These are phyloP conservation scores for Microdochium nivale DNA, from an alignment of 2,329 filamentous ascomycete species.

Conservation along the genomic window DNA sequence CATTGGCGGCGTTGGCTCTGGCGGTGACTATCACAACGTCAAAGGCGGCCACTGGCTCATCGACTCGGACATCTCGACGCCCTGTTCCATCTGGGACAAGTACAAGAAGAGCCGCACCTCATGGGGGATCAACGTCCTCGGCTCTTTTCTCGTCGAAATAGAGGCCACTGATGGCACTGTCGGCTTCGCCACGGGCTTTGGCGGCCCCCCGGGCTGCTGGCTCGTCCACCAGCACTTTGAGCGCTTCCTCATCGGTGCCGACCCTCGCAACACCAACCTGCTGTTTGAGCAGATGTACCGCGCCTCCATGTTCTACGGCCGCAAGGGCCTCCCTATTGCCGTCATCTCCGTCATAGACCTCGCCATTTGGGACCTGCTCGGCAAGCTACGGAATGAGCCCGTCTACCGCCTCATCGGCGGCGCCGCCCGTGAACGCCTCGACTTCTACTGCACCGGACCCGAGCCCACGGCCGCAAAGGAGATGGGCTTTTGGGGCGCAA, in stretches of 20 bases:
- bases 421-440: conserved; percentile 70
- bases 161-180: conserved; percentile 86
- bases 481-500: conserved; percentile 87
- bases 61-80: conserved; percentile 85
- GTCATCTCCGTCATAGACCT: conserved; percentile 93
- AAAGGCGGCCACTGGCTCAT: conserved; percentile 69
- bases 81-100: conserved; percentile 81
- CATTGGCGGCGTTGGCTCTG: conserved; percentile 51
- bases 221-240: conserved; percentile 89
- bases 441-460: conserved; percentile 94
- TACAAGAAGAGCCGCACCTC: conserved; percentile 82
- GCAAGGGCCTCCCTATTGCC: conserved; percentile 82
- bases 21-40: conserved; percentile 88
- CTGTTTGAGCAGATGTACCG: conserved; percentile 97
- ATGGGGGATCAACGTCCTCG: conserved; percentile 93
- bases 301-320: conserved; percentile 91
- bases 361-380: conserved; percentile 84
- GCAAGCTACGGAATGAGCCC: conserved; percentile 85
- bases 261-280: conserved; percentile 84
- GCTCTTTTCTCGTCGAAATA: conserved; percentile 85
- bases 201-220: conserved; percentile 90
- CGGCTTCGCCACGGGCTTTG: conserved; percentile 89
- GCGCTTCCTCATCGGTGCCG: conserved; percentile 79
- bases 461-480: conserved; percentile 70
- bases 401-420: conserved; percentile 93